Conservation (phyloP, 169 alveolate genomes). For the Plasmodium fragile region DNA sequence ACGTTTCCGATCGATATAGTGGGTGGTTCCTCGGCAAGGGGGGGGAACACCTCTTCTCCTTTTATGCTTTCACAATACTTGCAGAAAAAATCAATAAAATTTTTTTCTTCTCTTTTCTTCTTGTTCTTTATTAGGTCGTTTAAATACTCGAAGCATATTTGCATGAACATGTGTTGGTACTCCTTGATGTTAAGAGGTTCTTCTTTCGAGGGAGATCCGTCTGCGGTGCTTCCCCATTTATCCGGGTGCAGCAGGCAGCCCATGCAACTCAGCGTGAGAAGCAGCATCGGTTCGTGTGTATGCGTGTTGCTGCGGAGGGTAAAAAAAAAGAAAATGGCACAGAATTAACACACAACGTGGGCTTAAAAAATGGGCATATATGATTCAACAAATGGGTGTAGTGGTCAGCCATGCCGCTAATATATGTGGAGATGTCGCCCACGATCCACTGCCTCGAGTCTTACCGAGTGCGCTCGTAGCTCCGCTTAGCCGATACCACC, state of each 20-base stretch:
- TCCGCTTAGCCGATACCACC: background rate
- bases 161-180: conserved; percentile 25
- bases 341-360: background rate
- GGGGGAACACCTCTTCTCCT: background rate
- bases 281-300: conserved; percentile 32
- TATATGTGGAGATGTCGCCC: background rate
- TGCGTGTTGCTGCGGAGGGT: conserved; percentile 5
- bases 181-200: conserved; percentile 29
- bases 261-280: conserved; percentile 19
- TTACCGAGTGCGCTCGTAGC: conserved; percentile 21
- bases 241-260: conserved; percentile 22
- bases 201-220: background rate
- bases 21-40: background rate
- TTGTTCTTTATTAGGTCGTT: conserved; percentile 48
- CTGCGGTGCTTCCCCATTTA: background rate
- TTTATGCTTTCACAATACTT: conserved; percentile 17
- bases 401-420: background rate
- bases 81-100: conserved; percentile 5
- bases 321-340: background rate
- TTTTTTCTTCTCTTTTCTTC: conserved; percentile 24
- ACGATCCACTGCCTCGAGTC: background rate
- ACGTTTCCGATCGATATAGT: conserved; percentile 4
- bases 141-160: conserved; percentile 56
- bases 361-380: background rate
- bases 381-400: background rate